Conservation (phyloP, 2,329 filamentous ascomycete species). For the Calonectria pteridis region DNA sequence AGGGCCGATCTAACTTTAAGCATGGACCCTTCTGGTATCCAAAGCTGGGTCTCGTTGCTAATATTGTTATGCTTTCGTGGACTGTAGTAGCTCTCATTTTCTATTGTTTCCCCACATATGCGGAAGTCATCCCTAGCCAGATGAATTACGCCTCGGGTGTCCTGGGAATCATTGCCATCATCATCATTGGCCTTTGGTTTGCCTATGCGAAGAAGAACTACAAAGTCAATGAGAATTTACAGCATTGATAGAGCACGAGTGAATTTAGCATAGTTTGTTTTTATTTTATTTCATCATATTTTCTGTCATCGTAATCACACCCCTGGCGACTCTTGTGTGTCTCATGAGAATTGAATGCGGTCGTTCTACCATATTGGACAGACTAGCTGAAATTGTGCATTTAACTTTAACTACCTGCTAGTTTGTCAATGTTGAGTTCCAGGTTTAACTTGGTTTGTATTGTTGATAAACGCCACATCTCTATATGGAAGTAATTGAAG, state of each 20-base stretch:
- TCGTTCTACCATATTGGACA: too few species aligned
- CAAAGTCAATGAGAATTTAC: slow-evolving; percentile 37
- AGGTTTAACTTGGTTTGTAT: too few species aligned
- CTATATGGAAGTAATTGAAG: too few species aligned
- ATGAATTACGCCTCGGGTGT: slow-evolving; percentile 46
- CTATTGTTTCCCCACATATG: slow-evolving; percentile 46
- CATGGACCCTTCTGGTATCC: slow-evolving; percentile 47
- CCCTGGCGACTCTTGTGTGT: too few species aligned
- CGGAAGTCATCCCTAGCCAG: slow-evolving; percentile 29
- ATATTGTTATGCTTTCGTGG: slow-evolving; percentile 43
- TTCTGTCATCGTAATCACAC: background rate
- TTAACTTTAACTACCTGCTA: too few species aligned
- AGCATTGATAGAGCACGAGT: background rate
- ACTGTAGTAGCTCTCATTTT: slow-evolving; percentile 39
- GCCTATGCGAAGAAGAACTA: slow-evolving; percentile 40
- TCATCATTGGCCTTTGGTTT: slow-evolving; percentile 37
- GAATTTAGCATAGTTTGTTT: background rate
- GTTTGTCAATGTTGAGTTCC: too few species aligned
- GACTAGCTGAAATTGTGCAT: too few species aligned
- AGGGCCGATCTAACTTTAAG: slow-evolving; percentile 41
- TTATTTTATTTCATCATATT: background rate
- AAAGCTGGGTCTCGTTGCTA: slow-evolving; percentile 39
- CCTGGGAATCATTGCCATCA: slow-evolving; percentile 31
- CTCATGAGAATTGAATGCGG: too few species aligned
- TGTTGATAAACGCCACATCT: too few species aligned